Percentiles rank a stretch among this genome's conserved stretches.
phyloP scores from a whole-genome alignment of 2,329 filamentous ascomycete genomes.

The Neofusicoccum umdonicola region DNA sequence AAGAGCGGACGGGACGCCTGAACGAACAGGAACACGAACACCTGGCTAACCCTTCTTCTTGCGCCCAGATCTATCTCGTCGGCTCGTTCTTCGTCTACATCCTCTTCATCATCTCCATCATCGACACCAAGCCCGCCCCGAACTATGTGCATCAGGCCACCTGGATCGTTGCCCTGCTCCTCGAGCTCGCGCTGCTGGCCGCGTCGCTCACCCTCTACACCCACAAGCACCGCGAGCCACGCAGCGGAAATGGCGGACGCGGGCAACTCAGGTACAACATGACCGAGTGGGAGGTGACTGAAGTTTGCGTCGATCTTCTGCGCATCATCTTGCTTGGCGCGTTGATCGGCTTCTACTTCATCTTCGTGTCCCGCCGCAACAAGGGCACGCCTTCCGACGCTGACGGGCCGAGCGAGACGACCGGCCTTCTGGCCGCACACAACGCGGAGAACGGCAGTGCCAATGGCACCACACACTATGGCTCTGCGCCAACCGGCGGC shows the following conservation, averaged over 20 bases:
- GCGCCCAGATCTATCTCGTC: slow-evolving; percentile 74
- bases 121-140: slow-evolving; percentile 80
- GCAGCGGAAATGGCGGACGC: slow-evolving; percentile 43
- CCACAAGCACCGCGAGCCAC: slow-evolving; percentile 63
- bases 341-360: slow-evolving; percentile 58
- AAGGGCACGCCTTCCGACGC: slow-evolving; percentile 25
- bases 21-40: slow-evolving; percentile 21
- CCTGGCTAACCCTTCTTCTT: slow-evolving; percentile 11
- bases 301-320: slow-evolving; percentile 64
- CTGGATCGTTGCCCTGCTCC: slow-evolving; percentile 70
- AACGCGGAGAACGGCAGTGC: slow-evolving; percentile 48
- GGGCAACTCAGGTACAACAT: slow-evolving; percentile 34
- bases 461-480: slow-evolving; percentile 54
- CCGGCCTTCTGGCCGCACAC: slow-evolving; percentile 59
- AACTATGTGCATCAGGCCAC: slow-evolving; percentile 75
- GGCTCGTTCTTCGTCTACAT: slow-evolving; percentile 85
- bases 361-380: slow-evolving; percentile 47
- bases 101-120: slow-evolving; percentile 79
- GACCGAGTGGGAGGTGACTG: slow-evolving; percentile 62
- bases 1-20: slow-evolving; percentile 37
- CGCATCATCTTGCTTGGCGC: slow-evolving; percentile 66
- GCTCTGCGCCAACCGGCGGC: slow-evolving; percentile 45
- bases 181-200: slow-evolving; percentile 71
- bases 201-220: slow-evolving; percentile 68
- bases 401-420: slow-evolving; percentile 52